These are phyloP conservation scores for Starmera dryadoides DNA, from an alignment of 805 yeast species.

Conservation along the genomic window DNA sequence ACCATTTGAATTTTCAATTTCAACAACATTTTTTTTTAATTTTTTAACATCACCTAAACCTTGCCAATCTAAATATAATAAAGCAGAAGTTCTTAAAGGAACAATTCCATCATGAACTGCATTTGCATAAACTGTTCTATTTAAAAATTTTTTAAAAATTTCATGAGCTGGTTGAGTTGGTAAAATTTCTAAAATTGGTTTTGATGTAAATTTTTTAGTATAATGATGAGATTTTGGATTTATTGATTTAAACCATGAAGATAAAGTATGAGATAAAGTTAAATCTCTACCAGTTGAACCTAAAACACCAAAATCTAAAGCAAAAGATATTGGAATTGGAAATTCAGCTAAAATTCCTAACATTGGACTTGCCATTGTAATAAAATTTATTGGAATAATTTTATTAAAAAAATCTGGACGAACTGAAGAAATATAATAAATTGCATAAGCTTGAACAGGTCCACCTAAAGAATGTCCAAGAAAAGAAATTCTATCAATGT, in stretches of 20 bases:
- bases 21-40: constrained; percentile 9
- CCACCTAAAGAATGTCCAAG: constrained; percentile 95
- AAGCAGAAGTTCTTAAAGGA: constrained; percentile 84
- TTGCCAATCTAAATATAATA: constrained; percentile 79
- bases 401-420: constrained; percentile 64
- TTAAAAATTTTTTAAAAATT: constrained; percentile 52
- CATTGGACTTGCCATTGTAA: constrained; percentile 82
- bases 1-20: constrained; percentile 3
- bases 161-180: constrained; percentile 71
- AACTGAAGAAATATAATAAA: constrained; percentile 58
- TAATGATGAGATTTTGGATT: not conserved
- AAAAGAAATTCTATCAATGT: constrained; percentile 66
- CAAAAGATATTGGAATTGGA: constrained; percentile 78
- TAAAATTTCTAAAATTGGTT: constrained; percentile 66
- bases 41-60: constrained; percentile 50
- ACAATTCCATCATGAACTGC: constrained; percentile 92
- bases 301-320: constrained; percentile 80
- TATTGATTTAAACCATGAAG: constrained; percentile 12
- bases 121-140: constrained; percentile 85
- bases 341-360: constrained; percentile 85
- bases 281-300: constrained; percentile 92
- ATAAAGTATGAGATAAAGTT: constrained; percentile 46
- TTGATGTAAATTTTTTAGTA: constrained; percentile 19
- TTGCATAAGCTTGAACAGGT: constrained; percentile 81
- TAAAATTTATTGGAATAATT: constrained; percentile 68